Evolutionary conservation across 2,329 filamentous ascomycete species (phyloP), one percentile per base, ranked within the genome.

Genomic region (Cytospora piceicola): DNA sequence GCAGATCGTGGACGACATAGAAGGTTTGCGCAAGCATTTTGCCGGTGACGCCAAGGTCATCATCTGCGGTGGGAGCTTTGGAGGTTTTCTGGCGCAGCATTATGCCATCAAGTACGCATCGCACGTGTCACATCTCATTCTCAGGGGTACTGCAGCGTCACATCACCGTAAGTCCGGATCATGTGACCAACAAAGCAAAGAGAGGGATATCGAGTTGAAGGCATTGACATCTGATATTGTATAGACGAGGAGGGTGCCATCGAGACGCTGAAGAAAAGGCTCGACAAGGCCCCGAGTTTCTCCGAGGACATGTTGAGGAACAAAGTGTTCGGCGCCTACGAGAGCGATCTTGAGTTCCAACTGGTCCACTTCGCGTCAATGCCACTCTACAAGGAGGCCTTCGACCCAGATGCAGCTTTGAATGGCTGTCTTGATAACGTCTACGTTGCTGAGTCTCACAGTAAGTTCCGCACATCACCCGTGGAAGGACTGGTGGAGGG

Each of bases 11-110:
- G 77, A 77, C 24, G 75, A 78, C 57, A 72, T 79, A 30, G 76
- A 78, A 27, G 72, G 68, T 0, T 59, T 78, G 6, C 71, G 76
- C 11, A 52, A 39, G 46, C 72, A 74, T 30, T 77, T 77, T 69
- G 69, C 69, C 2, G 72, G 70, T 1, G 61, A 63, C 6, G 62
- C 71, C 0, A 53, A 67, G 17, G 73, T 72, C 15, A 72, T 79
- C 36, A 72, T 79, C 27, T 75, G 74, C 17, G 77, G 77, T 11
- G 77, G 77, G 2, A 78, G 76, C 63, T 79, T 79, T 54, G 77
- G 77, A 12, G 77, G 77, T 0, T 79, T 76, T 46, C 67, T 79
- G 5, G 77, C 77, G 0, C 75, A 76, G 65, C 74, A 77, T 5
- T 79, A 79, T 65, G 75, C 77, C 15, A 77, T 79, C 63, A 73